Evolutionary conservation across 805 yeast species (phyloP), one percentile per base, ranked within the genome.

Genomic region (Ogataea paraovalis): DNA sequence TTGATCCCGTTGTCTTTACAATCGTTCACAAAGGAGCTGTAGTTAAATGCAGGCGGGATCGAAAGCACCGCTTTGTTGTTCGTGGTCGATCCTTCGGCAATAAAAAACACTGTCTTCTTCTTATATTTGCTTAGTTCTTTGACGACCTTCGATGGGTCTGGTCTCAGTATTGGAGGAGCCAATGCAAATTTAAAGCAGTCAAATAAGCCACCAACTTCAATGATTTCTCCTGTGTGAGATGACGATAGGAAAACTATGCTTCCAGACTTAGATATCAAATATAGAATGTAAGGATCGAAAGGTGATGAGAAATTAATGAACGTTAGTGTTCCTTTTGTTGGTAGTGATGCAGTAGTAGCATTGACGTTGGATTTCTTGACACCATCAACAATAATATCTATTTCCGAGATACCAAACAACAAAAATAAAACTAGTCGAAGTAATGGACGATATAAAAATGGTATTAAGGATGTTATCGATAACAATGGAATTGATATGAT

Each of bases 71-170:
- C 82, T 51, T 82, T 82, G 43, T 95, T 94, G 61, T 91, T 92
- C 0, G 96, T 80, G 0, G 96, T 75, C 0, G 96, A 87, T 0
- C 96, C 96, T 59, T 90, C 97, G 2, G 83, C 73, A 48, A 89
- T 80, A 20, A 85, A 55, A 44, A 75, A 82, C 3, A 80, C 72
- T 0, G 72, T 67, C 38, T 75, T 73, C n/a, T 72, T 70, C 3
- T 63, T 60, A 19, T 65, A 57, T 25, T 61, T 53, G 1, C 55
- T 39, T 20, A 68, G 46, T 36, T 62, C 65, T 12, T 36, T 42
- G 16, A 47, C 43, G 7, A 8, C 22, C 21, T 19, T 20, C 18
- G 21, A 34, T 2, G 42, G 8, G 1, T 25, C 41, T 5, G 38
- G 38, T 21, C 32, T 27, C n/a, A 45, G n/a, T 13, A 13, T 23